phyloP scores from a whole-genome alignment of 2,329 filamentous ascomycete species.

The Penicillium brasilianum region DNA sequence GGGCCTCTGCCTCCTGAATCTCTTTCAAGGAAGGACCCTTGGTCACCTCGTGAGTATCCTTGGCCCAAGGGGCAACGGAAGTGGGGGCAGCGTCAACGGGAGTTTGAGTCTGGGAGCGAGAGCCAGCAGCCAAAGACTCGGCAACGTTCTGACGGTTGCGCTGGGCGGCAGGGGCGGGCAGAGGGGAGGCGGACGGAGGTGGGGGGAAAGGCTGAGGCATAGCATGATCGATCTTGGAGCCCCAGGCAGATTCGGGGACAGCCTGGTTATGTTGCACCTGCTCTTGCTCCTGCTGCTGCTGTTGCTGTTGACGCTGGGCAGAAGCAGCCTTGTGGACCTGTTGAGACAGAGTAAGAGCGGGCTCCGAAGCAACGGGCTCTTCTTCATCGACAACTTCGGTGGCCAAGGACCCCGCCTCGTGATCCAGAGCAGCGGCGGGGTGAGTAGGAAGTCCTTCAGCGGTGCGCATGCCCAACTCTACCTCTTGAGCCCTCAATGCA shows the following conservation, averaged over 20 bases:
- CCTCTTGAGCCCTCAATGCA: slow-evolving; percentile 73
- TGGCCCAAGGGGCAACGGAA: slow-evolving; percentile 92
- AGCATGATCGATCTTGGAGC: slow-evolving; percentile 63
- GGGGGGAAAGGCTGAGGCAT: slow-evolving; percentile 73
- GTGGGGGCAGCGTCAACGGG: slow-evolving; percentile 70
- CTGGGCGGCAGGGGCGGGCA: slow-evolving; percentile 88
- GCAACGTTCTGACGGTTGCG: slow-evolving; percentile 82
- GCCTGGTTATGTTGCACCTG: slow-evolving; percentile 45
- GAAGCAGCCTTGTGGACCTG: slow-evolving; percentile 77
- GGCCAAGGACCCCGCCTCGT: slow-evolving; percentile 32
- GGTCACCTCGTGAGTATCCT: slow-evolving; percentile 72
- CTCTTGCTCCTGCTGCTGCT: slow-evolving; percentile 35
- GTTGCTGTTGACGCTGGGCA: slow-evolving; percentile 46
- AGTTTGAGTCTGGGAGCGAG: slow-evolving; percentile 77
- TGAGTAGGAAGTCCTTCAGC: slow-evolving; percentile 50
- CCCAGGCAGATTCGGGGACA: slow-evolving; percentile 60
- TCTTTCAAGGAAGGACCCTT: slow-evolving; percentile 93
- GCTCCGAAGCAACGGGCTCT: slow-evolving; percentile 41
- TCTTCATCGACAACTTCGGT: slow-evolving; percentile 35
- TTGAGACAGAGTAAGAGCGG: slow-evolving; percentile 74
- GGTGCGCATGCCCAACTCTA: slow-evolving; percentile 51
- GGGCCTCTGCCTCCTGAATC: slow-evolving; percentile 94
- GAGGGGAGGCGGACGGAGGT: slow-evolving; percentile 75
- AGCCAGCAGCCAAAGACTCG: slow-evolving; percentile 68
- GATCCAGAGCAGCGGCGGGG: slow-evolving; percentile 39